A percentile compares a stretch with the other conserved stretches of the same genome.
Conservation (phyloP, 331 rosid genomes). For the Erythrophleum ivorense region DNA sequence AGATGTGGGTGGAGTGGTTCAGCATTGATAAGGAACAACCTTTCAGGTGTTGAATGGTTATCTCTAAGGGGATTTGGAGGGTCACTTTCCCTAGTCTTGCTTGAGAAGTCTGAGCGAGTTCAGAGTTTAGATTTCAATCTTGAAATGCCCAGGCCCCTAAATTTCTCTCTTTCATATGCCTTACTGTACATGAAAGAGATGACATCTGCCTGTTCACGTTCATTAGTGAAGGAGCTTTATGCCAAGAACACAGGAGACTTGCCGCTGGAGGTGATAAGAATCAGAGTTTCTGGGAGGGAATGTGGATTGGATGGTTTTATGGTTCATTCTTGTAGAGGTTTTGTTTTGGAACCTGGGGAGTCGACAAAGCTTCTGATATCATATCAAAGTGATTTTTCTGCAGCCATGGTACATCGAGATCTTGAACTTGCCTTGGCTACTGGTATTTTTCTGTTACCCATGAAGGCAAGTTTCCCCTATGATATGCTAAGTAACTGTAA, state of each 20-base stretch:
- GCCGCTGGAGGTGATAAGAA: slow-evolving; percentile 72
- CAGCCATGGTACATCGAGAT: slow-evolving; percentile 70
- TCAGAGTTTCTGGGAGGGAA: slow-evolving; percentile 80
- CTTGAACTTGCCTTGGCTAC: slow-evolving; percentile 79
- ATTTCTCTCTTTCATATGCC: slow-evolving; percentile 65
- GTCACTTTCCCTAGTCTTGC: slow-evolving; percentile 69
- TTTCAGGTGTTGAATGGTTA: slow-evolving; percentile 91
- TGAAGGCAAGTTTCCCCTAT: slow-evolving; percentile 77
- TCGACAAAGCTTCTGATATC: slow-evolving; percentile 70
- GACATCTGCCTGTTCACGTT: slow-evolving; percentile 63
- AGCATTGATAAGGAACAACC: slow-evolving; percentile 89
- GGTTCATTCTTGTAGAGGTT: slow-evolving; percentile 73
- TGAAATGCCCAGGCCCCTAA: slow-evolving; percentile 57
- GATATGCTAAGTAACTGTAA: slow-evolving; percentile 72
- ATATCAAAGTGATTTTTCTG: slow-evolving; percentile 81
- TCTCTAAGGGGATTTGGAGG: slow-evolving; percentile 84
- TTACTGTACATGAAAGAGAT: slow-evolving; percentile 57
- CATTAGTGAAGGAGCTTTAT: slow-evolving; percentile 66
- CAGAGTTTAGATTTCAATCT: slow-evolving; percentile 68
- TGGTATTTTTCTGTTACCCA: slow-evolving; percentile 81
- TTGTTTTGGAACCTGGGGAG: slow-evolving; percentile 85
- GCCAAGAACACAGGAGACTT: slow-evolving; percentile 91
- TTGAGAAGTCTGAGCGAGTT: slow-evolving; percentile 67
- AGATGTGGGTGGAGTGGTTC: slow-evolving; percentile 90
- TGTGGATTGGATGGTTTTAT: slow-evolving; percentile 84